Conservation (phyloP, 495 filamentous ascomycete genomes). For the Xylaria grammica region DNA sequence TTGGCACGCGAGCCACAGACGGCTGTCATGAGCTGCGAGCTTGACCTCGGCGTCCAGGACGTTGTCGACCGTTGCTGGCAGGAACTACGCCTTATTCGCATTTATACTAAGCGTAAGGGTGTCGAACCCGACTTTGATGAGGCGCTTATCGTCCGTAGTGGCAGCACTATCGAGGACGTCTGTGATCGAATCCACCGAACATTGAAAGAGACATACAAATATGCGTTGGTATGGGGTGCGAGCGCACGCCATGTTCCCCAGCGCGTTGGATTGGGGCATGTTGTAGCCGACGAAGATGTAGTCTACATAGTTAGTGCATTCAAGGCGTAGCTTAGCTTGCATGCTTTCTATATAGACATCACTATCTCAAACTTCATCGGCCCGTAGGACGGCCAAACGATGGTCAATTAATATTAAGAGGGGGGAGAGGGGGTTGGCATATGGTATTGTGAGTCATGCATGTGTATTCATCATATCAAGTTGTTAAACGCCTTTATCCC, state of each 20-base stretch:
- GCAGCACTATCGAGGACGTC: conserved; percentile 93
- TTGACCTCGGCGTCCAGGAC: conserved; percentile 95
- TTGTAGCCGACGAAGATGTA: conserved; percentile 94
- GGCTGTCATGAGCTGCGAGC: conserved; percentile 96
- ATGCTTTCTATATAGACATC: conserved; percentile 5
- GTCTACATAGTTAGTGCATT: conserved; percentile 92
- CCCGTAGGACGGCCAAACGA: background rate
- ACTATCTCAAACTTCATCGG: background rate
- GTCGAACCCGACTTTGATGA: conserved; percentile 89
- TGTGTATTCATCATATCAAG: conserved; percentile 24
- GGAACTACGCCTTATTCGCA: conserved; percentile 85
- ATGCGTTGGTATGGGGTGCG: conserved; percentile 96
- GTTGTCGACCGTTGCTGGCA: conserved; percentile 96
- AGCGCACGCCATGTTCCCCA: conserved; percentile 95
- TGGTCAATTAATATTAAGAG: background rate
- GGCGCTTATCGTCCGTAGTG: conserved; percentile 88
- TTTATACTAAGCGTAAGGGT: conserved; percentile 98
- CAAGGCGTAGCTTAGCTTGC: conserved; percentile 49
- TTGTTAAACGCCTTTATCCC: conserved; percentile 15
- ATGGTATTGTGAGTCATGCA: conserved; percentile 19
- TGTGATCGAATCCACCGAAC: conserved; percentile 95
- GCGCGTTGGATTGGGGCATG: conserved; percentile 85
- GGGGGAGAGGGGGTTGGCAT: background rate
- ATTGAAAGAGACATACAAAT: conserved; percentile 98
- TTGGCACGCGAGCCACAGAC: conserved; percentile 92